Evolutionary conservation across 192 early-diverging fungal genomes (phyloP), one percentile per base, ranked within the genome.

Genomic region (Tieghemiomyces parasiticus): DNA sequence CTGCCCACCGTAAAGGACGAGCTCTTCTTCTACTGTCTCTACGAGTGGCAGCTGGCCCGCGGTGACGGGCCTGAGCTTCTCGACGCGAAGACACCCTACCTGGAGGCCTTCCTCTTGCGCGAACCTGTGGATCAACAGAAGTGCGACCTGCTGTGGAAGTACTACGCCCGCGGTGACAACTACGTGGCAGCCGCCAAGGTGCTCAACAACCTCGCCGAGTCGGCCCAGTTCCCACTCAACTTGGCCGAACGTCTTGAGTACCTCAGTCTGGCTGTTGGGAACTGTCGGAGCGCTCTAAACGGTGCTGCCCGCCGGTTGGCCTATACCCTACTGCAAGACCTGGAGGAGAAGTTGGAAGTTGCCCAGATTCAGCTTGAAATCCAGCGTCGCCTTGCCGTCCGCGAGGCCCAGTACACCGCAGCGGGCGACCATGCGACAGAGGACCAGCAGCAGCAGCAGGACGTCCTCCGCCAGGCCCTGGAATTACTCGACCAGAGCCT

Each of bases 131-230:
- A 31, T 0, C 33, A 74, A 25, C 68, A 68, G 33, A 74, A 74
- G 47, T 62, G 67, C 33, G 81, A 86, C 54, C 71, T 83, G 62
- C 71, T 89, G 29, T 87, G 83, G 78, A 68, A 75, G 28, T 85
- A 71, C 63, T 88, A 85, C 59, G 73, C 81, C 46, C 78, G 80
- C 52, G 61, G 72, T 19, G 62, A 68, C 46, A 71, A 75, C 61
- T 81, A 75, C 60, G 67, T 67, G 35, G 72, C 73, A 19, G 86
- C 85, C 1, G 82, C 85, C 2, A 35, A 77, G 46, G 76, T 70
- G 61, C 78, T 66, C 62, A 67, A 62, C 42, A 69, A 65, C 63
- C 68, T 70, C 58, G 78, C 61, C 50, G 69, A 61, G 60, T 71
- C 53, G 60, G 69, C 32, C 34, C 71, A 59, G n/a, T 53, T 62